A percentile compares a stretch with the other conserved stretches of the same genome.
phyloP scores from a whole-genome alignment of 495 filamentous ascomycete genomes.

The Xylaria sp. region DNA sequence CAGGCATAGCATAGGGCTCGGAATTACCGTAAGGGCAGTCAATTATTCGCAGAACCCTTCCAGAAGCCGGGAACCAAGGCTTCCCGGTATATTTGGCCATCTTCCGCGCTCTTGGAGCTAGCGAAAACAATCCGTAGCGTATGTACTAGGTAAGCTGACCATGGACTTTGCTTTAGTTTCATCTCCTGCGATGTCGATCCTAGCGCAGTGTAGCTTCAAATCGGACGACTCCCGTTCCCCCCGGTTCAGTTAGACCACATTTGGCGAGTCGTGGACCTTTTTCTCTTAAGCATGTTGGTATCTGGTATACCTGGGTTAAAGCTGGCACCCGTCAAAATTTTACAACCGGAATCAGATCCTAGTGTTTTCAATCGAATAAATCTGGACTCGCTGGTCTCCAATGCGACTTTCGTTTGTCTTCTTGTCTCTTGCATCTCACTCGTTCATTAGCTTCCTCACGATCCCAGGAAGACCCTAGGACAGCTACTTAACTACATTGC shows the following conservation, averaged over 20 bases:
- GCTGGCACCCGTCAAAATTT: background rate
- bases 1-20: slow-evolving; percentile 1
- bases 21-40: background rate
- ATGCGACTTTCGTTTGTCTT: background rate
- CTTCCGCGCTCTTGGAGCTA: slow-evolving; percentile 4
- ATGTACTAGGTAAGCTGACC: background rate
- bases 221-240: slow-evolving; percentile 6
- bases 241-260: background rate
- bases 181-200: slow-evolving; percentile 6
- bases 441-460: background rate
- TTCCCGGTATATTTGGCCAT: background rate
- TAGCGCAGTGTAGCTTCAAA: slow-evolving; percentile 8
- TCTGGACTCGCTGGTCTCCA: background rate
- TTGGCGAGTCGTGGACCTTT: slow-evolving; percentile 7
- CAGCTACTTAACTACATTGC: background rate
- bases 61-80: slow-evolving; percentile 4
- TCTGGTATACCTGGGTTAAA: slow-evolving; percentile 6
- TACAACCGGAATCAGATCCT: background rate
- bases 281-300: background rate
- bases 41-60: background rate
- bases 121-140: background rate
- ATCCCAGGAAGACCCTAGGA: background rate
- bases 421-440: background rate
- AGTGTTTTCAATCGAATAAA: background rate
- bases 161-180: slow-evolving; percentile 9